Percentiles rank a stretch among this genome's conserved stretches.
These are phyloP conservation scores for Trametes sanguinea DNA, from an alignment of 768 basidiomycete species.

Conservation along the genomic window DNA sequence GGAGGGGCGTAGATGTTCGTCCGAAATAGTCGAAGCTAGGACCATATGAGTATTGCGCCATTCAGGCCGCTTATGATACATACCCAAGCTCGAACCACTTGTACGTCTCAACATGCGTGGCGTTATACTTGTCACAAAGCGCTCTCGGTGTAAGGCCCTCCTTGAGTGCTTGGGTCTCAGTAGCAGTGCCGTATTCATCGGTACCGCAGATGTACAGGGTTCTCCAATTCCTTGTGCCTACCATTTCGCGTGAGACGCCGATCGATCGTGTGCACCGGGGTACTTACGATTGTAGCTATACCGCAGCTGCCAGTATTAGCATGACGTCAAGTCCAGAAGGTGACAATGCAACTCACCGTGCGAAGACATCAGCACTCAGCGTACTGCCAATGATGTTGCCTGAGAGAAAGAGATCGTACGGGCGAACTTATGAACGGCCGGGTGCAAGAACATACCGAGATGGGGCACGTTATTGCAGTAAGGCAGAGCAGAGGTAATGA, in stretches of 20 bases:
- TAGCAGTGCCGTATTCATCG: slow-evolving; percentile 99
- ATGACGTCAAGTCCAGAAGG: neutral
- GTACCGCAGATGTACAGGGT: slow-evolving; percentile 97
- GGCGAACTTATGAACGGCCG: slow-evolving; percentile 3
- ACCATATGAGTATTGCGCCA: neutral
- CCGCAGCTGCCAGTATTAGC: neutral
- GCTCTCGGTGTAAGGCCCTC: slow-evolving; percentile 77
- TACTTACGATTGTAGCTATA: slow-evolving; percentile 25
- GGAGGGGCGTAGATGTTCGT: slow-evolving; percentile 85
- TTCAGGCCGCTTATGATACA: neutral
- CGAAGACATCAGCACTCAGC: slow-evolving; percentile 95
- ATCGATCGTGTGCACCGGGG: neutral
- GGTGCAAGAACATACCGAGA: slow-evolving; percentile 58
- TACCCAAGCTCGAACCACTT: slow-evolving; percentile 97
- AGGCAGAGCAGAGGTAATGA: slow-evolving; percentile 94
- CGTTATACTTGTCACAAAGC: slow-evolving; percentile 90
- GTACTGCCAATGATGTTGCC: slow-evolving; percentile 96
- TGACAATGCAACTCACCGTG: slow-evolving; percentile 61
- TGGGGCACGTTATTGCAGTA: slow-evolving; percentile 98
- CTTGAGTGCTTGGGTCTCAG: slow-evolving; percentile 94
- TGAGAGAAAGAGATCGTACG: slow-evolving; percentile 25
- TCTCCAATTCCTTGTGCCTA: slow-evolving; percentile 77
- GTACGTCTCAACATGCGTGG: slow-evolving; percentile 89
- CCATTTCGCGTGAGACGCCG: neutral
- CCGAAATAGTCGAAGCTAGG: slow-evolving; percentile 93